Conservation (phyloP, 1,284 basidiomycete genomes). For the Cryptococcus amylolentus region DNA sequence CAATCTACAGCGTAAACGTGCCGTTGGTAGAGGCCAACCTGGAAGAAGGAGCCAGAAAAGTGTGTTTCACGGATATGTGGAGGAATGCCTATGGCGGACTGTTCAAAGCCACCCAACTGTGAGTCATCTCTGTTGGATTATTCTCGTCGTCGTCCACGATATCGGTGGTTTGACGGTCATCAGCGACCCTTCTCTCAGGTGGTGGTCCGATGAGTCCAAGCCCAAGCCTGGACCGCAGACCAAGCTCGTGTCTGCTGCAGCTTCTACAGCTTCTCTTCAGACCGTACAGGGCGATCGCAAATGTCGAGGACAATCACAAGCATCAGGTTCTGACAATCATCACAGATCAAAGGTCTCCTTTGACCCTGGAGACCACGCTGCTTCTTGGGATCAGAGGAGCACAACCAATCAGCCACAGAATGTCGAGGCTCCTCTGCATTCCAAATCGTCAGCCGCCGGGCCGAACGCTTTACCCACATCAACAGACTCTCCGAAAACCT, state of each 20-base stretch:
- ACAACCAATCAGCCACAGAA: constrained; percentile 14
- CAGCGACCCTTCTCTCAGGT: constrained; percentile 12
- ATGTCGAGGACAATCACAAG: constrained; percentile 1
- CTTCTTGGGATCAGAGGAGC: background rate
- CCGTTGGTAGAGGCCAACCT: constrained; percentile 43
- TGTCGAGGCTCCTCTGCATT: background rate
- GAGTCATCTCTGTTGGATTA: constrained; percentile 9
- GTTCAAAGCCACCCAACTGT: constrained; percentile 42
- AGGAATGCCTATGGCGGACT: constrained; percentile 47
- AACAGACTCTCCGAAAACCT: background rate
- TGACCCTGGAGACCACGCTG: constrained; percentile 21
- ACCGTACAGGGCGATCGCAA: background rate
- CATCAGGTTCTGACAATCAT: background rate
- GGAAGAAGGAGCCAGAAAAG: constrained; percentile 26
- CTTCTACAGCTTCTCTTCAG: background rate
- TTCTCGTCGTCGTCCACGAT: background rate
- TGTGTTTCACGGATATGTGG: constrained; percentile 48
- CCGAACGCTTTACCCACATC: constrained; percentile 28
- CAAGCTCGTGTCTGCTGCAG: background rate
- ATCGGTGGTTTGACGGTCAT: no score
- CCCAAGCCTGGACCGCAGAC: constrained; percentile 1
- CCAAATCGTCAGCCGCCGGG: constrained; percentile 23
- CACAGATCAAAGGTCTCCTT: constrained; percentile 6
- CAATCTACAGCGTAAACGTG: constrained; percentile 48
- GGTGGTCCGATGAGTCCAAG: constrained; percentile 10